phyloP scores from a whole-genome alignment of 768 basidiomycete genomes.

The Agaricus sinodeliciosus region DNA sequence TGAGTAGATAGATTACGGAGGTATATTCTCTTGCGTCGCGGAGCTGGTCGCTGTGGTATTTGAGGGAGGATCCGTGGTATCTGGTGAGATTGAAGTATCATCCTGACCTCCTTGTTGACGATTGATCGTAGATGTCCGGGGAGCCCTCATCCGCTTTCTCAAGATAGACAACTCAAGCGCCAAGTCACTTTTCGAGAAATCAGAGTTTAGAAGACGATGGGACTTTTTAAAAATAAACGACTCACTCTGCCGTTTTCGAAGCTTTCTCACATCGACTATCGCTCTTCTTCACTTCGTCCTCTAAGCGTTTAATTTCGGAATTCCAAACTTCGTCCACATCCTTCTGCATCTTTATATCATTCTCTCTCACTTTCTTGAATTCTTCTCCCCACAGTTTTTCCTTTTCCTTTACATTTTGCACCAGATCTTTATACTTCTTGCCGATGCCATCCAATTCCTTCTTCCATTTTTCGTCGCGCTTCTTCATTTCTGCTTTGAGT shows the following conservation, averaged over 20 bases:
- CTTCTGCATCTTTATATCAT: slow-evolving; percentile 40
- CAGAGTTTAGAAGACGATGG: neutral
- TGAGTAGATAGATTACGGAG: slow-evolving; percentile 2
- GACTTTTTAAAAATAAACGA: slow-evolving; percentile 11
- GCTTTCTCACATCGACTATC: slow-evolving; percentile 52
- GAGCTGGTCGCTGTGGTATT: neutral
- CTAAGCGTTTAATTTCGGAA: slow-evolving; percentile 49
- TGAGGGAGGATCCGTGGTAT: neutral
- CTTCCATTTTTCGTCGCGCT: slow-evolving; percentile 63
- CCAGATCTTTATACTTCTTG: slow-evolving; percentile 60
- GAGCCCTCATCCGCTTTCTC: slow-evolving; percentile 53
- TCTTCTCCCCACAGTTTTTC: slow-evolving; percentile 36
- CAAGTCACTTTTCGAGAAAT: slow-evolving; percentile 29
- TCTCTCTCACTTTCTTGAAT: slow-evolving; percentile 41
- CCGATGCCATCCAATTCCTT: slow-evolving; percentile 62
- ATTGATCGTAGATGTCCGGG: neutral
- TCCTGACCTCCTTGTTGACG: neutral
- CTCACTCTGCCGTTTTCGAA: slow-evolving; percentile 56
- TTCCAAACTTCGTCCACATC: slow-evolving; percentile 59
- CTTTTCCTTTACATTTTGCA: slow-evolving; percentile 56
- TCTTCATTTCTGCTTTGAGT: slow-evolving; percentile 67
- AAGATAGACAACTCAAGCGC: slow-evolving; percentile 61
- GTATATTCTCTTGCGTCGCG: neutral
- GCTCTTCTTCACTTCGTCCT: slow-evolving; percentile 46
- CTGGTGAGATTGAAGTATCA: neutral